Percentiles rank a stretch among this genome's conserved stretches.
Conservation (phyloP, 768 basidiomycete species). For the Hemileccinum impolitum region DNA sequence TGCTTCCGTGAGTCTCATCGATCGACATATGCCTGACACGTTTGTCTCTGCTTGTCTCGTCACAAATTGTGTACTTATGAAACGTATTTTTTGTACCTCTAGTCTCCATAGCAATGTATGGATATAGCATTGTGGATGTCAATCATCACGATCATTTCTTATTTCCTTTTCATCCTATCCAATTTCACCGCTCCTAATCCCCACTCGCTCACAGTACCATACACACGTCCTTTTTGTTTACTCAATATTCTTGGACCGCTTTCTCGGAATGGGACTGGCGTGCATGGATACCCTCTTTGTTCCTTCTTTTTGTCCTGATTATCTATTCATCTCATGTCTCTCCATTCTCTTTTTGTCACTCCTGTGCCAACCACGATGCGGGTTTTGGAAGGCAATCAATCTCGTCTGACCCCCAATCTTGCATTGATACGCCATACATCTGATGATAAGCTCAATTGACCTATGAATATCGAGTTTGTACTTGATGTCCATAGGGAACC, state of each 20-base stretch:
- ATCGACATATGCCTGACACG: neutral
- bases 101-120: slow-evolving; percentile 11
- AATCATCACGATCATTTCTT: neutral
- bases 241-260: neutral
- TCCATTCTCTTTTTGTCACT: neutral
- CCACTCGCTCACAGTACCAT: neutral
- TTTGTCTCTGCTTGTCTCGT: slow-evolving; percentile 2
- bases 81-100: slow-evolving; percentile 12
- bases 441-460: no score
- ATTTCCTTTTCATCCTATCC: neutral
- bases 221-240: neutral
- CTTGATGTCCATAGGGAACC: no score
- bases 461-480: no score
- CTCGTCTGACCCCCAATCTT: neutral
- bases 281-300: neutral
- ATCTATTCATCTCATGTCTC: neutral
- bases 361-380: slow-evolving; percentile 2
- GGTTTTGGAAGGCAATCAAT: neutral
- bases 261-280: neutral
- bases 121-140: slow-evolving; percentile 7
- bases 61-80: slow-evolving; percentile 14
- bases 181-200: neutral
- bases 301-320: neutral
- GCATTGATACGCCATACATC: neutral
- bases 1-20: slow-evolving; percentile 19